Conservation (phyloP, 768 basidiomycete species). For the Pulveroboletus sp. region DNA sequence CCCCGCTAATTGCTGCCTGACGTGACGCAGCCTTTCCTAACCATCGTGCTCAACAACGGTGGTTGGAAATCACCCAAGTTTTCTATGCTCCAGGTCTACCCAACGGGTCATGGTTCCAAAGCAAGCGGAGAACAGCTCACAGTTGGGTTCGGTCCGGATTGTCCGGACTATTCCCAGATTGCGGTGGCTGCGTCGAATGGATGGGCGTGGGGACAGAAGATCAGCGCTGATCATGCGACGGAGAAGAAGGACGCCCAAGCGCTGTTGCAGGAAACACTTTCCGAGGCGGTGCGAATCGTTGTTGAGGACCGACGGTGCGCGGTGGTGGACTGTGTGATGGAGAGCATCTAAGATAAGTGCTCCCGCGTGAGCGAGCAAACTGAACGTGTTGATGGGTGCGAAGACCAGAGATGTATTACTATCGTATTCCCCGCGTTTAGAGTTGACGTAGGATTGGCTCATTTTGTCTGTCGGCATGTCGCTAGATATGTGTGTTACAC, state of each 20-base stretch:
- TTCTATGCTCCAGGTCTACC: slow-evolving; percentile 64
- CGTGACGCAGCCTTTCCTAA: slow-evolving; percentile 55
- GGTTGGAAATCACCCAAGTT: slow-evolving; percentile 64
- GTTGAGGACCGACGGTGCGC: slow-evolving; percentile 57
- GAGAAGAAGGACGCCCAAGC: slow-evolving; percentile 18
- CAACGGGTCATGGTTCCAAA: slow-evolving; percentile 48
- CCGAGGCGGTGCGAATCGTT: slow-evolving; percentile 53
- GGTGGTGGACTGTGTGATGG: slow-evolving; percentile 57
- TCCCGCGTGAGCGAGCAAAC: too few relatives aligned
- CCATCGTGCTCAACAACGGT: slow-evolving; percentile 67
- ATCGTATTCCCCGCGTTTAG: too few relatives aligned
- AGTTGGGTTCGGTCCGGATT: slow-evolving; percentile 59
- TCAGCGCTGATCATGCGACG: slow-evolving; percentile 26
- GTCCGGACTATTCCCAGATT: slow-evolving; percentile 57
- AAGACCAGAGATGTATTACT: too few relatives aligned
- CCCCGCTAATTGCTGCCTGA: neutral
- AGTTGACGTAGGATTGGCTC: too few relatives aligned
- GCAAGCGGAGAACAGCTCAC: slow-evolving; percentile 45
- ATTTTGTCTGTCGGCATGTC: too few relatives aligned
- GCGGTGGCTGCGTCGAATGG: slow-evolving; percentile 65
- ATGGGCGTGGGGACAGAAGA: slow-evolving; percentile 54
- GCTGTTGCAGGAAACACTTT: slow-evolving; percentile 31
- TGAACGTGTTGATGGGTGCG: too few relatives aligned
- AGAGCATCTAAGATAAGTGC: slow-evolving; percentile 25
- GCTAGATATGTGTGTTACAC: too few relatives aligned